Percentiles rank a stretch among this genome's conserved stretches.
phyloP scores from a whole-genome alignment of 495 filamentous ascomycete genomes.

The Oleoguttula mirabilis region DNA sequence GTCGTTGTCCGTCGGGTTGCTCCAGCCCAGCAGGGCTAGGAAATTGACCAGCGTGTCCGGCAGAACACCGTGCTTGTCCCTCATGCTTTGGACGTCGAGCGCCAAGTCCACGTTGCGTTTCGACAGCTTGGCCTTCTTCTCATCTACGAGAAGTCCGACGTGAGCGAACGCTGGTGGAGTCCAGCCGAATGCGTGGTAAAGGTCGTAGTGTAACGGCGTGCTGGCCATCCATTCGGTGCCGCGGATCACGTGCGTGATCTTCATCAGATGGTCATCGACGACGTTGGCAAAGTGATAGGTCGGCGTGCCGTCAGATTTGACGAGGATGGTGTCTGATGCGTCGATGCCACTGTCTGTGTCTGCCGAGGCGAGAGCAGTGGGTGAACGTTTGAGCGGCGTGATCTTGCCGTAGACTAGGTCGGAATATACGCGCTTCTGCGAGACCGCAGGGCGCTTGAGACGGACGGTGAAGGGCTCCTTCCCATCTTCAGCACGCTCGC shows the following conservation, averaged over 20 bases:
- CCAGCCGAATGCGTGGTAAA: slow-evolving; percentile 89
- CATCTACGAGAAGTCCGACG: slow-evolving; percentile 72
- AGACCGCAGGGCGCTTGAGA: slow-evolving; percentile 46
- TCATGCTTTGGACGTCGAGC: slow-evolving; percentile 56
- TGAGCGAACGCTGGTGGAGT: slow-evolving; percentile 72
- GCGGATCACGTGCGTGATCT: slow-evolving; percentile 88
- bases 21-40: slow-evolving; percentile 77
- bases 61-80: slow-evolving; percentile 52
- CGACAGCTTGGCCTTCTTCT: slow-evolving; percentile 69
- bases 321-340: slow-evolving; percentile 56
- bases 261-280: slow-evolving; percentile 87
- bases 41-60: slow-evolving; percentile 72
- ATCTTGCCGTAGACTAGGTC: slow-evolving; percentile 63
- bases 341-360: slow-evolving; percentile 39
- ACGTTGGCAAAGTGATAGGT: slow-evolving; percentile 98
- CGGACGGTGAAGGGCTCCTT: slow-evolving; percentile 60
- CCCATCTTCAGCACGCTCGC: slow-evolving; percentile 45
- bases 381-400: slow-evolving; percentile 32
- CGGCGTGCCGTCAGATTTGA: slow-evolving; percentile 82
- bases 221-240: slow-evolving; percentile 91
- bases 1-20: slow-evolving; percentile 50
- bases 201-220: slow-evolving; percentile 73
- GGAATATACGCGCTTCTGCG: slow-evolving; percentile 43
- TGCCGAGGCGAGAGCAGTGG: slow-evolving; percentile 1
- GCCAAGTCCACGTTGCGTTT: slow-evolving; percentile 51